These are phyloP conservation scores for Coniosporium tulheliwenetii DNA, from an alignment of 2,329 filamentous ascomycete species.

Conservation along the genomic window DNA sequence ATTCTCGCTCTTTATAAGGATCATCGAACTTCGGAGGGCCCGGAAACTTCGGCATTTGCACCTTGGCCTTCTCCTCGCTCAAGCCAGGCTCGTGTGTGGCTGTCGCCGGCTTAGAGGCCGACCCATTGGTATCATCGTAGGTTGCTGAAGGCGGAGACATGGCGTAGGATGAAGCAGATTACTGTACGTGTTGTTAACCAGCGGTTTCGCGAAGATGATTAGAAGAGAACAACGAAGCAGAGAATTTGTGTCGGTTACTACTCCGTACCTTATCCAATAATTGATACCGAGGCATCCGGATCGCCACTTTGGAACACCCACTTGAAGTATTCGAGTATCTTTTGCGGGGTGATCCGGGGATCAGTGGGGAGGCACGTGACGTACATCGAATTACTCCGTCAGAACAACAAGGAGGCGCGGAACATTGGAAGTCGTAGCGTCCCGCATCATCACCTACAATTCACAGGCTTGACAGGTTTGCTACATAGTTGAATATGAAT, in stretches of 20 bases:
- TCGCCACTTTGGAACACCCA: too few species aligned
- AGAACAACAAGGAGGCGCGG: too few species aligned
- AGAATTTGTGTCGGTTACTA: not conserved
- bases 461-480: too few species aligned
- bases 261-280: too few species aligned
- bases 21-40: constrained; percentile 14
- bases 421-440: too few species aligned
- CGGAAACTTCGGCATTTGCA: constrained; percentile 11
- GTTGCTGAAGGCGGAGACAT: constrained; percentile 1
- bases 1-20: constrained; percentile 22
- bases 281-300: too few species aligned
- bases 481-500: not conserved
- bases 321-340: too few species aligned
- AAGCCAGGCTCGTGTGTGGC: constrained; percentile 3
- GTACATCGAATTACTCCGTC: too few species aligned
- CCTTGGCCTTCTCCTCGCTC: constrained; percentile 2
- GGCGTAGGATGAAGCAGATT: not conserved
- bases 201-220: not conserved
- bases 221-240: not conserved
- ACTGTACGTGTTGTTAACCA: not conserved
- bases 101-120: not conserved
- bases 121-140: constrained; percentile 1
- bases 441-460: too few species aligned
- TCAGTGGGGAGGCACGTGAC: too few species aligned
- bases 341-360: too few species aligned